These are phyloP conservation scores for Xerocomellus intermedius DNA, from an alignment of 768 basidiomycete genomes.

Conservation along the genomic window DNA sequence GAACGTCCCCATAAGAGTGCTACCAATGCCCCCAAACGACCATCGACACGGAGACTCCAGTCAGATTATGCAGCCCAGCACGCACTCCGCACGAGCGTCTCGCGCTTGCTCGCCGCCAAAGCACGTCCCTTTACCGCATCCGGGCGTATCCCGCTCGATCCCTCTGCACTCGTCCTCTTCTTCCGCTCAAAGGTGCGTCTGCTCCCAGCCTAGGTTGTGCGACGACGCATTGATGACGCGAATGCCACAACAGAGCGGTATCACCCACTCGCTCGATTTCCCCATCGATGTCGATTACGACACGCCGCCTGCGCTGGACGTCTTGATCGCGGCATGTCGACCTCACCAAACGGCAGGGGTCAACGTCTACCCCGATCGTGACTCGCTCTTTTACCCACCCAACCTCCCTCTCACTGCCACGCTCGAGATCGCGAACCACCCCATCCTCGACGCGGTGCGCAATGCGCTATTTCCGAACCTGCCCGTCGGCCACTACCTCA, in stretches of 20 bases:
- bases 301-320: conserved; percentile 74
- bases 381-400: conserved; percentile 70
- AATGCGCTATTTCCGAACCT: conserved; percentile 70
- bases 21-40: conserved; percentile 29
- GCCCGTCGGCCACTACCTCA: conserved; percentile 67
- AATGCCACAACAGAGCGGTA: conserved; percentile 53
- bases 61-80: conserved; percentile 52
- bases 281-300: conserved; percentile 76
- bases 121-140: conserved; percentile 61
- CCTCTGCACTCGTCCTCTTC: conserved; percentile 65
- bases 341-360: conserved; percentile 56
- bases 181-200: conserved; percentile 70
- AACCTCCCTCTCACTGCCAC: conserved; percentile 72
- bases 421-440: conserved; percentile 78
- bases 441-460: conserved; percentile 75
- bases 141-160: conserved; percentile 70
- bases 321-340: conserved; percentile 71
- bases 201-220: not conserved
- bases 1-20: conserved; percentile 49
- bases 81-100: conserved; percentile 53
- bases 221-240: not conserved
- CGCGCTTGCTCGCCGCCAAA: conserved; percentile 56
- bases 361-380: conserved; percentile 55
- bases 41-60: conserved; percentile 31
- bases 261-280: conserved; percentile 79